Evolutionary conservation across 1,284 basidiomycete genomes (phyloP).

Genomic region (Puccinia triticina): DNA sequence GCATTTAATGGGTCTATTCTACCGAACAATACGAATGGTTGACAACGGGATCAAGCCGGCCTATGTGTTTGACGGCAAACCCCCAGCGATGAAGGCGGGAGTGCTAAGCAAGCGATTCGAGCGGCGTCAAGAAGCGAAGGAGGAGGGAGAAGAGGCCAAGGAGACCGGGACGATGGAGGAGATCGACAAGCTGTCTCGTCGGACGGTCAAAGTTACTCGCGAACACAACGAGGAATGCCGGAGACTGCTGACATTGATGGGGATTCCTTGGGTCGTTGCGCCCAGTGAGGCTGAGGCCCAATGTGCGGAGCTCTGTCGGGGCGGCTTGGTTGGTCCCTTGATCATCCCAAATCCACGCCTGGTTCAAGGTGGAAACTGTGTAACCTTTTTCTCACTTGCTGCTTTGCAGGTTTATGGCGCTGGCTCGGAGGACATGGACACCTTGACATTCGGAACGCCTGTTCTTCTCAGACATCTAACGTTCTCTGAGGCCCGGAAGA

Average conservation of each 20-base stretch:
- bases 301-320: conserved; percentile 92
- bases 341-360: not conserved
- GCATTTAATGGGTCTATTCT: conserved; percentile 98
- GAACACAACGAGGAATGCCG: conserved; percentile 97
- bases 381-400: not conserved
- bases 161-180: conserved; percentile 89
- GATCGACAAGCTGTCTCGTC: conserved; percentile 83
- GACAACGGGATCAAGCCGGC: conserved; percentile 98
- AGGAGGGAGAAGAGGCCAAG: conserved; percentile 92
- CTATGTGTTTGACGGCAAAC: conserved; percentile 98
- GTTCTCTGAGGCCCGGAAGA: conserved; percentile 97
- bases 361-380: not conserved
- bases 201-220: conserved; percentile 90
- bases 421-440: conserved; percentile 99
- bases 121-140: conserved; percentile 85
- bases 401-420: conserved; percentile 80
- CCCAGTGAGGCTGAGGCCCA: conserved; percentile 98
- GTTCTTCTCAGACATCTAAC: conserved; percentile 93
- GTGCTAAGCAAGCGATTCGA: conserved; percentile 93
- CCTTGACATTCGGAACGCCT: conserved; percentile 90
- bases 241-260: conserved; percentile 86
- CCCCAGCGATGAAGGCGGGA: conserved; percentile 92
- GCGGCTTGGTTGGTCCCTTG: conserved; percentile 64
- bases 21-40: conserved; percentile 95
- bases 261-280: conserved; percentile 90